Base-by-base conservation (phyloP, 768 basidiomycete genomes). In the Lactifluus piperatus region DNA sequence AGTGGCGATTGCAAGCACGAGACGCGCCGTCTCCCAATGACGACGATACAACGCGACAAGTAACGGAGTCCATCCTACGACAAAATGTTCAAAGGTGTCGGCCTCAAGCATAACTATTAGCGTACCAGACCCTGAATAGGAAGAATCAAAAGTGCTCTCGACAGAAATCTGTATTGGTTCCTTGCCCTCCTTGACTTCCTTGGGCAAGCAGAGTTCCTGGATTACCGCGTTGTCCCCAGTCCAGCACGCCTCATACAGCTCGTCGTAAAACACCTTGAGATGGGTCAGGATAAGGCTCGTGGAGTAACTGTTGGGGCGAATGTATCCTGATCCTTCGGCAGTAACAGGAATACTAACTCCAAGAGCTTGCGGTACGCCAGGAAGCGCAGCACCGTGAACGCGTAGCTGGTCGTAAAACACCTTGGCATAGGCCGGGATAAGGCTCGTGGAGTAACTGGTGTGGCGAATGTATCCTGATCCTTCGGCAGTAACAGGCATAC, bases 211-310 rank as follows among this genome's bases (percentile, higher is more conserved):
- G 6, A 85, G 69, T 24, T 74, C 68, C 63, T 79, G 71, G 26
- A 86, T 73, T 56, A 72, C 76, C 22, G 71, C 76, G 53, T 79
- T 77, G 65, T 82, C 75, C 1, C 83, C 82, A 3, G 66, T 64
- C 66, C 73, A 79, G 63, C 78, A 81, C 3, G 83, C 83, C 62
- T 82, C 80, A 62, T 72, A 84, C 0, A 85, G 73, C 58, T 81
- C 77, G 48, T 82, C 77, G 64, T 84, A 85, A 2, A 66, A 58
- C 18, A 68, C 57, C 20, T 68, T 68, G 45, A 75, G 63, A 60
- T 73, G 71, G n/a, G 67, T 52, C 0, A 74, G 71, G 6, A 78
- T 71, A 5, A 54, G 13, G 26, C 57, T 54, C 26, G 41, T 51
- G 1, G 51, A 1, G 20, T 69, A 64, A 56, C 61, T 45, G 63